A percentile compares a stretch with the other conserved stretches of the same genome.
Evolutionary conservation across 2,329 filamentous ascomycete genomes (phyloP).

Genomic region (Chaetomiaceae sp.): DNA sequence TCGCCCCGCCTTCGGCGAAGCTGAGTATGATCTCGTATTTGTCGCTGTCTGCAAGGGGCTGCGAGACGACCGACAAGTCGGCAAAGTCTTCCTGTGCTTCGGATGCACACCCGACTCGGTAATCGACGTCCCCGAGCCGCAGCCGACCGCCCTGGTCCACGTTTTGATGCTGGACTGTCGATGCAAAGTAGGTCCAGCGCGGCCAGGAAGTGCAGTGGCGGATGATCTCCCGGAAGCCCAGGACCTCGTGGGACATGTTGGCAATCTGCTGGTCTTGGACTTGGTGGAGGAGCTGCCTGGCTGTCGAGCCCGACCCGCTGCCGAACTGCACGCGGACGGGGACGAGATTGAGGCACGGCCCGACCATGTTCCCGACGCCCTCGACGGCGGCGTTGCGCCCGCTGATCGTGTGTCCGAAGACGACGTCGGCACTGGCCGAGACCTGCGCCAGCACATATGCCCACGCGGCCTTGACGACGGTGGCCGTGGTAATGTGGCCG

Average conservation of each 20-base stretch:
- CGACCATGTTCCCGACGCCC: conserved; percentile 36
- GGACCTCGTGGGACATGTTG: conserved; percentile 26
- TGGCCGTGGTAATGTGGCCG: conserved; percentile 36
- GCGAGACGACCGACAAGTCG: conserved; percentile 23
- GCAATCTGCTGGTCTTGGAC: conserved; percentile 40
- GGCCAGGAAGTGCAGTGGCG: conserved; percentile 27
- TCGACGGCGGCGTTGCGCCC: conserved; percentile 36
- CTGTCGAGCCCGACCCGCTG: conserved; percentile 29
- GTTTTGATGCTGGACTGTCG: conserved; percentile 27
- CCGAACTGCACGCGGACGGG: conserved; percentile 37
- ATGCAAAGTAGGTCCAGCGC: conserved; percentile 23
- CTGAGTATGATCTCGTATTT: conserved; percentile 23
- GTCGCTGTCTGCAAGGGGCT: conserved; percentile 10
- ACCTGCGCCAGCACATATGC: conserved; percentile 36
- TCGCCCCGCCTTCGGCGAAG: conserved; percentile 20
- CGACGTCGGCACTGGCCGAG: conserved; percentile 36
- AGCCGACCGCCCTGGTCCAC: conserved; percentile 14
- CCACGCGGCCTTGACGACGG: conserved; percentile 45
- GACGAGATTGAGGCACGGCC: conserved; percentile 40
- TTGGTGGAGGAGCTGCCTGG: conserved; percentile 35
- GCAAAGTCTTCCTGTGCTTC: conserved; percentile 21
- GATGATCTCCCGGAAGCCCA: conserved; percentile 27
- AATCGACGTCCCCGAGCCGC: conserved; percentile 20
- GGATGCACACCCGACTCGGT: conserved; percentile 23
- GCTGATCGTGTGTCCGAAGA: conserved; percentile 40